Evolutionary conservation across 768 basidiomycete genomes (phyloP), one percentile per base, ranked within the genome.

Genomic region (Lactifluus echinatus): DNA sequence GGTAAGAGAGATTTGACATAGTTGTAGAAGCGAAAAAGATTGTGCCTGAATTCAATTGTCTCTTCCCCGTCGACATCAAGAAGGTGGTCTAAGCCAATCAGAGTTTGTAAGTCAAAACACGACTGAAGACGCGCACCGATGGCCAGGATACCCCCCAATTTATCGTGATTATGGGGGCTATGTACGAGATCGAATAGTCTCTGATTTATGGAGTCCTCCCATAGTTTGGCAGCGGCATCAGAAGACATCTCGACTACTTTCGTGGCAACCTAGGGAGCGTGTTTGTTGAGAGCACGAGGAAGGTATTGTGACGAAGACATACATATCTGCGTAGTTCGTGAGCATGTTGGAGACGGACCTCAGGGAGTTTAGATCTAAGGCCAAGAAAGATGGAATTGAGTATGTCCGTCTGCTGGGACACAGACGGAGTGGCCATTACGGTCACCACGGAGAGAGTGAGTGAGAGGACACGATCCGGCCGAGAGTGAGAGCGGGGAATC

Each of bases 1-100:
- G 92, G 92, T 19, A 96, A 78, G n/a, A 95, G 79, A 40, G 89
- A 83, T 68, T 93, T 91, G 71, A 96, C 86, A 72, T 96, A 94
- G 72, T 91, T 90, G 74, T 87, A 91, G 69, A 94, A 85, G 50
- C 89, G 82, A 71, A 88, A 93, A 37, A 89, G 80, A 62, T 87
- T 84, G 39, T 83, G 76, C 66, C 85, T 88, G 42, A 86, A 85
- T 68, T 91, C 87, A 49, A 89, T 82, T 8, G 82, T 83, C 69
- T 89, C 89, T 70, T 90, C 89, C 33, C 81, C 80, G 39, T 88
- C 86, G 46, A 83, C 79, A 49, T 84, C 83, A 45, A 93, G 76
- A 8, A 94, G 78, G 65, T 86, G 79, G 67, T 92, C 91, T 81
- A 57, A 1, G 78, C 59, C 31, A 31, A 53, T 63, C 51, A 62